Conservation (phyloP, 2,329 filamentous ascomycete species). For the Aureobasidium pullulans region DNA sequence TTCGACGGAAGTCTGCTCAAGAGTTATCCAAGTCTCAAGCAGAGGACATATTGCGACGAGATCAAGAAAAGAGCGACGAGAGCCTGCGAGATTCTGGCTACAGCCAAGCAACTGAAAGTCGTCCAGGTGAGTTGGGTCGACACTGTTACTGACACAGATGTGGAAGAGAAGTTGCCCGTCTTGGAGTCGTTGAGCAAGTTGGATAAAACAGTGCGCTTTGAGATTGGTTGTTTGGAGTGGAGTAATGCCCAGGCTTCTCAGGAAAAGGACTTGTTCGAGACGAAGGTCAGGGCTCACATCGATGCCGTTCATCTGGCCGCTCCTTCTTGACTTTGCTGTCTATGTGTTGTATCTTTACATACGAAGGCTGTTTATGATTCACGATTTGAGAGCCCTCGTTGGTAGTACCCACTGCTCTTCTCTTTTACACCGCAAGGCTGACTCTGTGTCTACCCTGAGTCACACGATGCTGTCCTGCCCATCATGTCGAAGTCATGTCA, state of each 20-base stretch:
- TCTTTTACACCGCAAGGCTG: no score
- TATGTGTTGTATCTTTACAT: no score
- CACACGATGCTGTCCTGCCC: no score
- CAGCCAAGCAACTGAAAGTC: slow-evolving; percentile 19
- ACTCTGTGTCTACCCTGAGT: background rate
- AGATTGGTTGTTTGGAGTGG: slow-evolving; percentile 19
- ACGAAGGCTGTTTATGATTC: background rate
- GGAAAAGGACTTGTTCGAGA: background rate
- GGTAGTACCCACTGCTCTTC: background rate
- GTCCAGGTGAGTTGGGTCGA: slow-evolving; percentile 28
- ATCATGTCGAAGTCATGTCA: no score
- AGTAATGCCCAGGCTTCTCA: background rate
- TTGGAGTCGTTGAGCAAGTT: slow-evolving; percentile 20
- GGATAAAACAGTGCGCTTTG: slow-evolving; percentile 18
- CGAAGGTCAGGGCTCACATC: background rate
- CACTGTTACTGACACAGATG: slow-evolving; percentile 21
- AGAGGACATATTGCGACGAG: slow-evolving; percentile 25
- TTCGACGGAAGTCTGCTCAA: slow-evolving; percentile 25
- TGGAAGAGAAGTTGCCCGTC: slow-evolving; percentile 24
- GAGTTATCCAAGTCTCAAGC: slow-evolving; percentile 25
- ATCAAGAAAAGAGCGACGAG: slow-evolving; percentile 23
- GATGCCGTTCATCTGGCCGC: background rate
- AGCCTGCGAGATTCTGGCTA: slow-evolving; percentile 24
- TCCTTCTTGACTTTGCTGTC: background rate
- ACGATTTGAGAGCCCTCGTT: background rate